Conservation (phyloP, 177 flowering plant species). For the Telopea speciosissima region DNA sequence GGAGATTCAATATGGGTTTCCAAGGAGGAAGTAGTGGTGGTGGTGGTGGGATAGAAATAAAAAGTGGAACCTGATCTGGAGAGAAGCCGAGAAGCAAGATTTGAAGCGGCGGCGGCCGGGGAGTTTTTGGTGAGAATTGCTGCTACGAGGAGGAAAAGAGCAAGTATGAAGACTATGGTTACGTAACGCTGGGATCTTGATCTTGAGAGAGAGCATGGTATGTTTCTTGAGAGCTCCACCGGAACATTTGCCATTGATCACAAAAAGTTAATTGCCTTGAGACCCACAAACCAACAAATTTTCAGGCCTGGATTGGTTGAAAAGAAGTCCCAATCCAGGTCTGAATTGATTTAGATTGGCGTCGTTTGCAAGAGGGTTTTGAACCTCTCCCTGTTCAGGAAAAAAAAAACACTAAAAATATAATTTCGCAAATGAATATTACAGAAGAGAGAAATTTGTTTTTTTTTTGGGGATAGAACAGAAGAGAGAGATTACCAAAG, state of each 20-base stretch:
- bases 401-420: too few species aligned
- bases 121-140: constrained; percentile 17
- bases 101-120: constrained; percentile 13
- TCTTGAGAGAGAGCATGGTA: constrained; percentile 15
- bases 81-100: constrained; percentile 21
- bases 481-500: too few species aligned
- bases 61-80: constrained; percentile 19
- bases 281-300: too few species aligned
- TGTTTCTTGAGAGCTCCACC: constrained; percentile 18
- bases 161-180: constrained; percentile 11
- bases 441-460: too few species aligned
- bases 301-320: too few species aligned
- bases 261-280: too few species aligned
- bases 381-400: too few species aligned
- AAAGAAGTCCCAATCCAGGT: too few species aligned
- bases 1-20: constrained; percentile 5
- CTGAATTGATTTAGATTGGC: too few species aligned
- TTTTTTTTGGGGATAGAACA: too few species aligned
- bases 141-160: constrained; percentile 21
- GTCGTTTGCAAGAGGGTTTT: too few species aligned
- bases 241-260: background rate
- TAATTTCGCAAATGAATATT: too few species aligned
- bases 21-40: background rate
- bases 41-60: constrained; percentile 12
- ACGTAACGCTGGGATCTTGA: constrained; percentile 26